Evolutionary conservation across 208 protist genomes (phyloP).

Genomic region (Leishmania arabica): DNA sequence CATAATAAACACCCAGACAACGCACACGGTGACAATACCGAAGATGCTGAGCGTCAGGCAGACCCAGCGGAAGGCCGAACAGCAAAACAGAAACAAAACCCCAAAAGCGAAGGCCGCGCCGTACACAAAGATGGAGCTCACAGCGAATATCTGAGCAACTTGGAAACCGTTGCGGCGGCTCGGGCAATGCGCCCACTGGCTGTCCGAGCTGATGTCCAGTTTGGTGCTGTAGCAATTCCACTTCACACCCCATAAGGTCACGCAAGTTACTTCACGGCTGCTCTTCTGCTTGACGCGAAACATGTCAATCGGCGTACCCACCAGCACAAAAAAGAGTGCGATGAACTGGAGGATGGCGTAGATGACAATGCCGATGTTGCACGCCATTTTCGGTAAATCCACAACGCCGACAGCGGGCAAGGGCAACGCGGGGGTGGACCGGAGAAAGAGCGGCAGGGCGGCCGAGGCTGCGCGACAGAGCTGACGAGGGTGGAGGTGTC

Average conservation of each 20-base stretch:
- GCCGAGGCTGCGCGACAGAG: background rate
- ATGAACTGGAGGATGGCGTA: conserved; percentile 49
- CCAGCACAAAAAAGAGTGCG: conserved; percentile 48
- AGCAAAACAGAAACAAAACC: no score
- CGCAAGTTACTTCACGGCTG: background rate
- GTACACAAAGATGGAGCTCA: conserved; percentile 33
- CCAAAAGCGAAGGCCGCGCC: conserved; percentile 14
- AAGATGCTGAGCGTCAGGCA: conserved; percentile 37
- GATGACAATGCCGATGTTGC: conserved; percentile 38
- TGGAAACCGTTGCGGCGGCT: conserved; percentile 36
- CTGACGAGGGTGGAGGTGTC: background rate
- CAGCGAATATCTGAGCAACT: conserved; percentile 37
- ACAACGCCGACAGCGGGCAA: background rate
- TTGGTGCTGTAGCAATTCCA: conserved; percentile 26
- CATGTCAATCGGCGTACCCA: conserved; percentile 59
- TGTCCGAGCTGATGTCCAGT: background rate
- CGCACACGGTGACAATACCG: conserved; percentile 13
- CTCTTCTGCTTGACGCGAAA: background rate
- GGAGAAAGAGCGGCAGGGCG: background rate
- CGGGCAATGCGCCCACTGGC: conserved; percentile 32
- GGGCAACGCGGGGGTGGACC: background rate
- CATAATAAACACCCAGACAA: conserved; percentile 45
- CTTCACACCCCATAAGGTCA: conserved; percentile 58
- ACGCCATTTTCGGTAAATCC: background rate
- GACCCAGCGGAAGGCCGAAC: conserved; percentile 10